Conservation (phyloP, 2,329 filamentous ascomycete genomes). For the Colletotrichum coccodes region DNA sequence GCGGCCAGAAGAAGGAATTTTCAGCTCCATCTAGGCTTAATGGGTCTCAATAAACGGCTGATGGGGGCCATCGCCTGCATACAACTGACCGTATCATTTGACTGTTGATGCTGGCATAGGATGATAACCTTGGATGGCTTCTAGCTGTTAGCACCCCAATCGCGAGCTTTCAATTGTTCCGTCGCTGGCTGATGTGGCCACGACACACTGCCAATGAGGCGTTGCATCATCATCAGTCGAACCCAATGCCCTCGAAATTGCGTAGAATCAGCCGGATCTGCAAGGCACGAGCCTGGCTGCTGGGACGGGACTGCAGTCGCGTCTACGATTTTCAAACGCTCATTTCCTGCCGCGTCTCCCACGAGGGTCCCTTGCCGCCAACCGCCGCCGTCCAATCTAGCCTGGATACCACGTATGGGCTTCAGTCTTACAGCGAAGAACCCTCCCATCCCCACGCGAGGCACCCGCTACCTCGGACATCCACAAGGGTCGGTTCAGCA, state of each 20-base stretch:
- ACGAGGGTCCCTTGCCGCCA: conserved; percentile 17
- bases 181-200: neutral
- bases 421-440: conserved; percentile 17
- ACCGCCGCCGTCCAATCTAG: conserved; percentile 4
- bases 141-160: neutral
- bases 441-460: conserved; percentile 4
- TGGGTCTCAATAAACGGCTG: neutral
- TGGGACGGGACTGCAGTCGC: neutral
- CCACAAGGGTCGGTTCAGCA: neutral
- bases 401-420: neutral
- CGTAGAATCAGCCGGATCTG: conserved; percentile 18
- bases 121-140: too few relatives aligned
- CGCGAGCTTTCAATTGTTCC: neutral
- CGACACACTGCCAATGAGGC: neutral
- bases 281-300: neutral
- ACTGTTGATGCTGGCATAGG: neutral
- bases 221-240: neutral
- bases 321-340: neutral
- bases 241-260: neutral
- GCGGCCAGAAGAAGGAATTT: conserved; percentile 6
- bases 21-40: conserved; percentile 1
- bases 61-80: neutral
- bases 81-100: neutral
- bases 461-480: neutral
- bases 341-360: conserved; percentile 12